Evolutionary conservation across 2,329 filamentous ascomycete genomes (phyloP).

Genomic region (Colletotrichum simmondsii): DNA sequence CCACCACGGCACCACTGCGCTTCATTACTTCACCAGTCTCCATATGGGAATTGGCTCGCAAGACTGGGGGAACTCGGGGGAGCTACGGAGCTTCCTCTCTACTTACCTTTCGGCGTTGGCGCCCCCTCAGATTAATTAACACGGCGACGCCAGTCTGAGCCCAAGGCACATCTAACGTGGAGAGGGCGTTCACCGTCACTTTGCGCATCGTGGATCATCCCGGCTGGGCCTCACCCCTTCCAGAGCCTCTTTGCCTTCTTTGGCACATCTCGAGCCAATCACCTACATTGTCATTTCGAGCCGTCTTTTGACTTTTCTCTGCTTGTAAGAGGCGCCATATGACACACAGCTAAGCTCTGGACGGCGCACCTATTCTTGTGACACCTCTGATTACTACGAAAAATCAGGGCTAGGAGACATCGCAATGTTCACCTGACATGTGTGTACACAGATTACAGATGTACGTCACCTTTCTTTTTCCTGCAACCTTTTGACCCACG

Average conservation of each 20-base stretch:
- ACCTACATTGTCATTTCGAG: background rate
- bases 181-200: constrained; percentile 26
- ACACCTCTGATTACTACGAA: background rate
- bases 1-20: background rate
- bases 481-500: background rate
- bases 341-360: background rate
- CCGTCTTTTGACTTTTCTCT: constrained; percentile 22
- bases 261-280: constrained; percentile 3
- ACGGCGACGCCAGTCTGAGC: constrained; percentile 6
- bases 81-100: background rate
- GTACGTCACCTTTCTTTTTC: background rate
- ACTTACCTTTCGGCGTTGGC: constrained; percentile 18
- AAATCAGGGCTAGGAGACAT: background rate
- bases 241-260: constrained; percentile 14
- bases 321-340: constrained; percentile 21
- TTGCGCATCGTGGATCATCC: constrained; percentile 27
- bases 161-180: background rate
- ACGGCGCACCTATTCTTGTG: background rate
- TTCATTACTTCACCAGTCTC: constrained; percentile 2
- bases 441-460: background rate
- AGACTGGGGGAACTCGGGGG: background rate
- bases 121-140: constrained; percentile 28
- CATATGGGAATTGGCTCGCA: background rate
- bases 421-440: background rate
- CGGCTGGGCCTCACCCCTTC: background rate